Base-by-base conservation (phyloP, 2,329 filamentous ascomycete species). In the Pyricularia grisea region DNA sequence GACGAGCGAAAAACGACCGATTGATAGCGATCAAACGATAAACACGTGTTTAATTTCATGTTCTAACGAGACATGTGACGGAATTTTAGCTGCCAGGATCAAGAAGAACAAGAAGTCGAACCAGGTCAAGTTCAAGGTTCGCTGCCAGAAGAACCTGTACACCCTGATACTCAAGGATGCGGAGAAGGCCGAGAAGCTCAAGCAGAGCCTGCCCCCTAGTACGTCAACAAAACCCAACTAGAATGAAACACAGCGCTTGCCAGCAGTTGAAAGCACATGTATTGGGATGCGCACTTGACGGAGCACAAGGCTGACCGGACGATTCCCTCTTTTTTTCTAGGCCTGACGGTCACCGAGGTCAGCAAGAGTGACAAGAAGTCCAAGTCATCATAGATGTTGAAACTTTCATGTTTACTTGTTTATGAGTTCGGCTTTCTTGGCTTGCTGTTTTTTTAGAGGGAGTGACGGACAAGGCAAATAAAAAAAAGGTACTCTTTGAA, bases 81-180 rank as follows among this genome's bases (percentile, higher is more conserved):
- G 7, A n/a, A 9, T 61, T 36, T 73, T 77, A 94, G 92, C 92
- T 84, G 92, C 92, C 80, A 90, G 92, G 83, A 93, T 94, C 88
- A 94, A 98, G 93, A 95, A 96, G 89, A 97, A 90, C 90, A 91
- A 90, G 84, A 90, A 91, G 85, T 85, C 86, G 80, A 88, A 90
- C 82, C 90, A 94, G 88, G 94, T 95, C 90, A 99, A 99, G 92
- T 98, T 99, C 93, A 99, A 99, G 93, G 94, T 99, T 88, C 93
- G 95, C 84, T 98, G 95, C 91, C 88, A 92, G 82, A 89, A 90
- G 80, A 90, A 95, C 88, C 88, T 99, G 77, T 99, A 99, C 92
- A 97, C 95, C 77, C 90, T 99, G 78, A 92, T 97, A 81, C 90
- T 99, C 79, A 97, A 97, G 90, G 95, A 99, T 86, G 88, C 89